Evolutionary conservation across 345 rosid genomes (phyloP).

Genomic region (Atalantia buxifolia): DNA sequence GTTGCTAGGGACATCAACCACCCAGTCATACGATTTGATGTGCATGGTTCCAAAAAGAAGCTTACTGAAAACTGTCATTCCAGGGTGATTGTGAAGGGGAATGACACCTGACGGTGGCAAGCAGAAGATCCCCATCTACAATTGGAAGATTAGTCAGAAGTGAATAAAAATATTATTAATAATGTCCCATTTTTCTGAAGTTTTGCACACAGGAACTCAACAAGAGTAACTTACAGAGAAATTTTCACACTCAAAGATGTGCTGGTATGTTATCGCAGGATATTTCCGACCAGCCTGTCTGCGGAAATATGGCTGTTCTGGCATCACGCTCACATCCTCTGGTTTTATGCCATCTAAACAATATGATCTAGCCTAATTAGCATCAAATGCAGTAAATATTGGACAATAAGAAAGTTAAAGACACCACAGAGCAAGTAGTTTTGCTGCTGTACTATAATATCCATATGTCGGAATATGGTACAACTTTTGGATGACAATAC

Average conservation of each 20-base stretch:
- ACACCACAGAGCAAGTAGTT: not conserved
- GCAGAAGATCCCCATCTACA: conserved; percentile 90
- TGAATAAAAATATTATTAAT: not conserved
- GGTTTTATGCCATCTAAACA: conserved; percentile 55
- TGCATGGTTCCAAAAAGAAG: conserved; percentile 91
- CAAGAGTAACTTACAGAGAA: conserved; percentile 64
- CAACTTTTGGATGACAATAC: not conserved
- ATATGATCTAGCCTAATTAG: conserved; percentile 3
- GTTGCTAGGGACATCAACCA: conserved; percentile 40
- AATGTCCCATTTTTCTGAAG: not conserved
- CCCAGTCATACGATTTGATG: conserved; percentile 96
- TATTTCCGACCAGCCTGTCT: not conserved
- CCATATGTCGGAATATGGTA: not conserved
- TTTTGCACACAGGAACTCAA: not conserved
- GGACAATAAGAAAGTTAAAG: not conserved
- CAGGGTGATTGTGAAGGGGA: conserved; percentile 97
- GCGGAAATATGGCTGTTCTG: conserved; percentile 48
- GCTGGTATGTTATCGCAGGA: conserved; percentile 59
- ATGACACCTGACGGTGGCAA: conserved; percentile 83
- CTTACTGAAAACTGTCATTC: conserved; percentile 96
- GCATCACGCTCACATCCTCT: conserved; percentile 57
- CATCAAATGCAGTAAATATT: not conserved
- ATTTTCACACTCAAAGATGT: conserved; percentile 50
- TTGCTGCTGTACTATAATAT: not conserved
- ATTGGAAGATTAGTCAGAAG: not conserved